A percentile compares a stretch with the other conserved stretches of the same genome.
Conservation (phyloP, 2,329 filamentous ascomycete species). For the Daldinia eschscholtzii region DNA sequence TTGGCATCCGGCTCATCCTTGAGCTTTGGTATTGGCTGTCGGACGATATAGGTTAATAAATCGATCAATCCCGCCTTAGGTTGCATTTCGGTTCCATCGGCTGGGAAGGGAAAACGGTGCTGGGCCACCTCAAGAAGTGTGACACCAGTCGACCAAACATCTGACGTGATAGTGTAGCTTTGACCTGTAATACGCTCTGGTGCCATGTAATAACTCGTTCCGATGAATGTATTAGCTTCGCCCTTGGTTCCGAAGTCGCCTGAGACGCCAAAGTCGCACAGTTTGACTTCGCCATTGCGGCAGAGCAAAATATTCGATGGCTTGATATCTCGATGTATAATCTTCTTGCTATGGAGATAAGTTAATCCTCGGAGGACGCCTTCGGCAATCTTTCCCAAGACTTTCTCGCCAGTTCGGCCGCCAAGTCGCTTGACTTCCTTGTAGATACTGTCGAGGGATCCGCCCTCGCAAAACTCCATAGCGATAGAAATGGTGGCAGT, state of each 20-base stretch:
- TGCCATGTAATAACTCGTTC: conserved; percentile 99
- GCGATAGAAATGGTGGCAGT: conserved; percentile 97
- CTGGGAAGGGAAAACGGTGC: conserved; percentile 97
- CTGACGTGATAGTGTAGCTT: conserved; percentile 97
- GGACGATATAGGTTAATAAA: conserved; percentile 95
- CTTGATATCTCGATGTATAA: conserved; percentile 99
- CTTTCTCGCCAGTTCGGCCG: conserved; percentile 95
- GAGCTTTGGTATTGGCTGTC: conserved; percentile 92
- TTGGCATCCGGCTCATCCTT: conserved; percentile 93
- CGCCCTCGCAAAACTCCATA: conserved; percentile 99
- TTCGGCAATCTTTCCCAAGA: conserved; percentile 95
- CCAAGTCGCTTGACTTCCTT: conserved; percentile 96
- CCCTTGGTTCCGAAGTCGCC: conserved; percentile 99
- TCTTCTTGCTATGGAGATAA: conserved; percentile 94
- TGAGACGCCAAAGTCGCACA: conserved; percentile 98
- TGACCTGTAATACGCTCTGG: conserved; percentile 97
- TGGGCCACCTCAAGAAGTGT: conserved; percentile 99
- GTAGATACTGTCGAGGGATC: conserved; percentile 96
- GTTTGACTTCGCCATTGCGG: conserved; percentile 91
- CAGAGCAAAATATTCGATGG: conserved; percentile 96
- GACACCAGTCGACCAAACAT: conserved; percentile 98
- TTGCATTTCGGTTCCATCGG: conserved; percentile 95
- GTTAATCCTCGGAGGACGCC: conserved; percentile 93
- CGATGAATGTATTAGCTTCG: conserved; percentile 98
- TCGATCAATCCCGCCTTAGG: conserved; percentile 94